Evolutionary conservation across 768 basidiomycete genomes (phyloP).

Genomic region (Tylopilus plumbeoviolaceoides): DNA sequence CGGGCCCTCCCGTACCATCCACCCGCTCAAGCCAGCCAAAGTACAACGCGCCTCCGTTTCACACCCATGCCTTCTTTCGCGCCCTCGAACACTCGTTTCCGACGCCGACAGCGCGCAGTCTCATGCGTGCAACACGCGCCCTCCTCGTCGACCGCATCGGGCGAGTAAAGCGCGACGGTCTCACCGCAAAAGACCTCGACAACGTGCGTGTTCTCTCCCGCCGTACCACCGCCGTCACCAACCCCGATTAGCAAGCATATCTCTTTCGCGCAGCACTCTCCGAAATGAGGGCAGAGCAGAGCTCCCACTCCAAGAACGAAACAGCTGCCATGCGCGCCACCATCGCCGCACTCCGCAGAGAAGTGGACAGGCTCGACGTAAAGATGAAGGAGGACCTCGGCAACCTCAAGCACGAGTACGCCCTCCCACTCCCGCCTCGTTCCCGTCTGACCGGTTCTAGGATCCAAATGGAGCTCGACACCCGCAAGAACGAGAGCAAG

Average conservation of each 20-base stretch:
- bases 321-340: slow-evolving; percentile 75
- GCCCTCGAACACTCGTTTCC: slow-evolving; percentile 74
- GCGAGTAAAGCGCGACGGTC: slow-evolving; percentile 64
- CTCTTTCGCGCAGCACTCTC: slow-evolving; percentile 91
- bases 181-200: slow-evolving; percentile 75
- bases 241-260: slow-evolving; percentile 75
- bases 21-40: slow-evolving; percentile 19
- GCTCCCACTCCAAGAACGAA: slow-evolving; percentile 79
- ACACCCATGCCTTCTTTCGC: slow-evolving; percentile 74
- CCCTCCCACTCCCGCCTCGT: slow-evolving; percentile 13
- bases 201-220: slow-evolving; percentile 48
- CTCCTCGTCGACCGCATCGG: slow-evolving; percentile 74
- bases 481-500: slow-evolving; percentile 85
- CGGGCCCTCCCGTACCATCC: slow-evolving; percentile 16
- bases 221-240: background rate
- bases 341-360: slow-evolving; percentile 73
- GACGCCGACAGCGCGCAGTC: slow-evolving; percentile 64
- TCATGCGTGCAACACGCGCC: slow-evolving; percentile 83
- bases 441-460: slow-evolving; percentile 37
- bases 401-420: slow-evolving; percentile 89
- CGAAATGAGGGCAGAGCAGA: slow-evolving; percentile 83
- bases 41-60: slow-evolving; percentile 71
- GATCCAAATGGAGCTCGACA: slow-evolving; percentile 95
- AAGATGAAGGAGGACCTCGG: slow-evolving; percentile 94
- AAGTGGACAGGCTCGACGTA: slow-evolving; percentile 78